phyloP scores from a whole-genome alignment of 73 alveolate genomes.

The Paramecium sexaurelia region DNA sequence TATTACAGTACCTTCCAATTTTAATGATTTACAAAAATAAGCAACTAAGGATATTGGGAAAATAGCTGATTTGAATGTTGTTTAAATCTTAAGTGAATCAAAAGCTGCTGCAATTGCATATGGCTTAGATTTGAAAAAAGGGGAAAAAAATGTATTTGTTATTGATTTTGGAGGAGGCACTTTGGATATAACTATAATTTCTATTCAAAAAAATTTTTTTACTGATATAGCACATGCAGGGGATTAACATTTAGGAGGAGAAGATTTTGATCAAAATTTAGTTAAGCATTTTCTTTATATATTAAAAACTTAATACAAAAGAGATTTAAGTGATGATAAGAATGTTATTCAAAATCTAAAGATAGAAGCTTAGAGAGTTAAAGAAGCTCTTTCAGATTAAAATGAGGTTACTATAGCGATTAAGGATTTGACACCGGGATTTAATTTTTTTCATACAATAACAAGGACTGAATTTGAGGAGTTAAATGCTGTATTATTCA shows the following conservation, averaged over 20 bases:
- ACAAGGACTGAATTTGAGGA: conserved; percentile 77
- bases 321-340: conserved; percentile 79
- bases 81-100: conserved; percentile 91
- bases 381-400: conserved; percentile 85
- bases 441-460: conserved; percentile 72
- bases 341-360: conserved; percentile 91
- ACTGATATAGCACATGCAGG: conserved; percentile 92
- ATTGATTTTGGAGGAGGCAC: conserved; percentile 95
- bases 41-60: conserved; percentile 95
- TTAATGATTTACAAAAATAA: conserved; percentile 87
- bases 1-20: conserved; percentile 85
- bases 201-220: conserved; percentile 85
- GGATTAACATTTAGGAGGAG: conserved; percentile 96
- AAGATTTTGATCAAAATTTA: conserved; percentile 91
- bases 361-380: conserved; percentile 95
- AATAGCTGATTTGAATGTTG: conserved; percentile 91
- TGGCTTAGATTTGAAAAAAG: conserved; percentile 83
- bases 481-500: conserved; percentile 69
- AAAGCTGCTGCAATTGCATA: conserved; percentile 96
- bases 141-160: conserved; percentile 77
- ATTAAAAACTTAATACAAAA: conserved; percentile 77
- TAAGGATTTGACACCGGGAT: conserved; percentile 81
- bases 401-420: conserved; percentile 86
- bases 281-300: conserved; percentile 70
- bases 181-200: conserved; percentile 88